A percentile compares a stretch with the other conserved stretches of the same genome.
Evolutionary conservation across 2,329 filamentous ascomycete species (phyloP).

Genomic region (Aspergillus versicolor): DNA sequence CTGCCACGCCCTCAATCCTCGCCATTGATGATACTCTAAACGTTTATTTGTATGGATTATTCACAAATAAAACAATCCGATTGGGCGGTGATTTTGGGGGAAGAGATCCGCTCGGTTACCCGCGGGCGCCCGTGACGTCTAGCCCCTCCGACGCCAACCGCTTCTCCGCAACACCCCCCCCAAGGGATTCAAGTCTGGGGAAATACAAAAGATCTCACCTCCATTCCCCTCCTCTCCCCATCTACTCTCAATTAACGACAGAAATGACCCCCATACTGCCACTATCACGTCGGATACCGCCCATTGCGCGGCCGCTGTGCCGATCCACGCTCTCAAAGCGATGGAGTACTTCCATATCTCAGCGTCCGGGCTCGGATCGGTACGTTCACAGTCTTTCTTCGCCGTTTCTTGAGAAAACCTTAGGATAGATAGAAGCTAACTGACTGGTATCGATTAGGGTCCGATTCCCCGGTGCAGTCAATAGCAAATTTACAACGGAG

Average conservation of each 20-base stretch:
- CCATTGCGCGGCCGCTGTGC: neutral
- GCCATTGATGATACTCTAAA: too few species aligned
- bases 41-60: too few species aligned
- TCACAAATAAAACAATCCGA: too few species aligned
- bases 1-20: too few species aligned
- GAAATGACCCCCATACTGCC: slow-evolving; percentile 9
- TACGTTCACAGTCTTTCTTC: slow-evolving; percentile 33
- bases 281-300: slow-evolving; percentile 12
- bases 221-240: neutral
- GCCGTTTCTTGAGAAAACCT: neutral
- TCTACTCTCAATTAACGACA: neutral
- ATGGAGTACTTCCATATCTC: slow-evolving; percentile 57
- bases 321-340: slow-evolving; percentile 28
- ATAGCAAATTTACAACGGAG: slow-evolving; percentile 83
- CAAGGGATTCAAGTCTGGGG: neutral
- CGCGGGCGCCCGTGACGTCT: slow-evolving; percentile 15
- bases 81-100: too few species aligned
- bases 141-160: slow-evolving; percentile 21
- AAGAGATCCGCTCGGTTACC: slow-evolving; percentile 13
- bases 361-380: slow-evolving; percentile 60
- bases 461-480: slow-evolving; percentile 87
- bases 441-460: slow-evolving; percentile 43
- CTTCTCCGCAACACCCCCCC: slow-evolving; percentile 18
- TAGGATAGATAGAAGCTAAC: neutral
- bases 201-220: slow-evolving; percentile 4